Base-by-base conservation (phyloP, 345 rosid species). In the Passiflora organensis region DNA sequence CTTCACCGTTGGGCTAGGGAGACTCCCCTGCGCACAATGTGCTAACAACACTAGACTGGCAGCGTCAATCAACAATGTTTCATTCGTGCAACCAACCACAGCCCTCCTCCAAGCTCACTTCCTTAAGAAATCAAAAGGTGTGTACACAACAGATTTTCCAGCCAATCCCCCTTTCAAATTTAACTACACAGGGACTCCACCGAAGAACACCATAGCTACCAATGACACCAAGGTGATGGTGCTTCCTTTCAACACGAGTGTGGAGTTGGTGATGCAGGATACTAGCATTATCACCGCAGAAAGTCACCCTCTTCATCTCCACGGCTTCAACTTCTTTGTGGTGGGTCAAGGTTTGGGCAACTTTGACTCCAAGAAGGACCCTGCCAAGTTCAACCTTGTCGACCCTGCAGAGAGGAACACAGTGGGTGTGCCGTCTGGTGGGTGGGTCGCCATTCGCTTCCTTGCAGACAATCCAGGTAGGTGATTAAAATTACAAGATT, bases 361-460 rank as follows among this genome's bases (percentile, higher is more conserved):
- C 66, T 82, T 76, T 18, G 32, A 78, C 56, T 56, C 75, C 21
- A 67, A 43, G 20, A 82, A 65, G 20, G 87, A 81, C 22, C 81
- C 78, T 8, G 52, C 63, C 16, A 78, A 70, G 38, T 81, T 76
- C 62, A 76, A 78, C 54, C 69, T 78, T 15, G 63, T 69, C 17
- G 86, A 81, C 56, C 86, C 79, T 0, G 71, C 74, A 0, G 79
- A 78, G 66, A 73, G 83, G 48, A 81, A 81, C 65, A 78, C 81
- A 0, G 64, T 64, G 4, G 74, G 78, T 1, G 76, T 81, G 37
- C 81, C 83, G 1, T 61, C 86, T 6, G 83, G 81, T 1, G 86
- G 86, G n/a, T 81, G 86, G 86, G 72, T 81, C 4, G 83, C 81
- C 61, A 73, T 78, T 6, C 72, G 79, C 14, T 78, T 81, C 65